Conservation (phyloP, 345 rosid species). For the Balakata baccata region DNA sequence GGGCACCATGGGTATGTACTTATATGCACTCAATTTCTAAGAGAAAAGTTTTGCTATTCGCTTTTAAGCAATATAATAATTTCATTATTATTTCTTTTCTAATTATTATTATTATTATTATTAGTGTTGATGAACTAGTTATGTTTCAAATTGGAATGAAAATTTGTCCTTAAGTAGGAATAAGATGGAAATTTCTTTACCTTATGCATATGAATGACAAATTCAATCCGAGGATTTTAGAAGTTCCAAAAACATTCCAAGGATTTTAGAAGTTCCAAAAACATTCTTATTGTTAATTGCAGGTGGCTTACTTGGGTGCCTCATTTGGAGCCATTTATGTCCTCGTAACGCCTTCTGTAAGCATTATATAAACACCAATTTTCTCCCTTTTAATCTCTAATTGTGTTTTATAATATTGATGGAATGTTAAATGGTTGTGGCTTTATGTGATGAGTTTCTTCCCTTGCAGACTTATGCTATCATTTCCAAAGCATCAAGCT, state of each 20-base stretch:
- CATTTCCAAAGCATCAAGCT: constrained; percentile 52
- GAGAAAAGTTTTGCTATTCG: too few species aligned
- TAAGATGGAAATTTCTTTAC: neutral
- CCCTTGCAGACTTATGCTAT: constrained; percentile 45
- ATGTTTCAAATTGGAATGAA: neutral
- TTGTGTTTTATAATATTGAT: neutral
- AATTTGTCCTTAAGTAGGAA: neutral
- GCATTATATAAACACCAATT: too few species aligned
- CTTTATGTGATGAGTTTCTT: constrained; percentile 5
- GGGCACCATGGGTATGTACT: constrained; percentile 57
- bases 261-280: neutral
- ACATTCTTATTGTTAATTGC: constrained; percentile 7
- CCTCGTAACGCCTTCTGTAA: constrained; percentile 7
- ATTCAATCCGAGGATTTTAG: neutral
- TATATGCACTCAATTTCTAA: too few species aligned
- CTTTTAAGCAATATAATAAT: neutral
- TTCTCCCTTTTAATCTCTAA: neutral
- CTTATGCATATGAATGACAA: neutral
- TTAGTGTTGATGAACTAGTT: neutral
- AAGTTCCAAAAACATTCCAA: neutral
- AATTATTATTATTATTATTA: neutral
- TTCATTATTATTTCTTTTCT: neutral
- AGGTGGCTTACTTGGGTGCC: constrained; percentile 55
- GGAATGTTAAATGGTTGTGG: neutral
- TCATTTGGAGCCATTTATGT: constrained; percentile 51